Conservation (phyloP, 2,329 filamentous ascomycete species). For the Fusarium sp. region DNA sequence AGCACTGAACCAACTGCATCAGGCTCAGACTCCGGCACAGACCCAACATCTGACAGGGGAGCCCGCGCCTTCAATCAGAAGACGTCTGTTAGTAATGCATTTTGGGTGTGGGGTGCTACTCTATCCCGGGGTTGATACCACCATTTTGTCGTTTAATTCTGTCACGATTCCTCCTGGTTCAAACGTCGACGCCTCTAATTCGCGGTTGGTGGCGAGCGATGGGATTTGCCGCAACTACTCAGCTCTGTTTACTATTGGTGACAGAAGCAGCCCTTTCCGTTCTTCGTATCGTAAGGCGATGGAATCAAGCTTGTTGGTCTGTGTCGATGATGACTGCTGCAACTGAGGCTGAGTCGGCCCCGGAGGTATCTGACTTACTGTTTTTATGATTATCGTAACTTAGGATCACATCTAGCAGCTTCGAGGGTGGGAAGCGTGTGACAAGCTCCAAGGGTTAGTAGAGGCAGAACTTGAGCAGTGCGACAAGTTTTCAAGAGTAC, state of each 20-base stretch:
- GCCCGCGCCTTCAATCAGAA: neutral
- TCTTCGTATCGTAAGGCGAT: neutral
- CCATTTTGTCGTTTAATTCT: slow-evolving; percentile 2
- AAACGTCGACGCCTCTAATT: neutral
- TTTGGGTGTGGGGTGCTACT: neutral
- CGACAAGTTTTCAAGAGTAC: neutral
- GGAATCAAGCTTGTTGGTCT: neutral
- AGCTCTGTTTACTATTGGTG: neutral
- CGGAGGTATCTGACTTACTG: neutral
- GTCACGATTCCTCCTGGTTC: neutral
- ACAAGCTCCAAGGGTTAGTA: neutral
- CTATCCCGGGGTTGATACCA: neutral
- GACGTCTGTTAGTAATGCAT: neutral
- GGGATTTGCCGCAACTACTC: neutral
- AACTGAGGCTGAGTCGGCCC: neutral
- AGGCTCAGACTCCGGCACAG: neutral
- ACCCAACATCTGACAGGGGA: neutral
- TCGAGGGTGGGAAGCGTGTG: neutral
- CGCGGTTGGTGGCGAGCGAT: neutral
- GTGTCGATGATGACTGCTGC: neutral
- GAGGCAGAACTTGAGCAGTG: neutral
- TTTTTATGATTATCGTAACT: neutral
- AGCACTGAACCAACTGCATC: neutral
- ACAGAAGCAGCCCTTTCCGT: slow-evolving; percentile 1
- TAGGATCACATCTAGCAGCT: neutral